Base-by-base conservation (phyloP, 83 land plant species). In the Picea engelmannii region DNA sequence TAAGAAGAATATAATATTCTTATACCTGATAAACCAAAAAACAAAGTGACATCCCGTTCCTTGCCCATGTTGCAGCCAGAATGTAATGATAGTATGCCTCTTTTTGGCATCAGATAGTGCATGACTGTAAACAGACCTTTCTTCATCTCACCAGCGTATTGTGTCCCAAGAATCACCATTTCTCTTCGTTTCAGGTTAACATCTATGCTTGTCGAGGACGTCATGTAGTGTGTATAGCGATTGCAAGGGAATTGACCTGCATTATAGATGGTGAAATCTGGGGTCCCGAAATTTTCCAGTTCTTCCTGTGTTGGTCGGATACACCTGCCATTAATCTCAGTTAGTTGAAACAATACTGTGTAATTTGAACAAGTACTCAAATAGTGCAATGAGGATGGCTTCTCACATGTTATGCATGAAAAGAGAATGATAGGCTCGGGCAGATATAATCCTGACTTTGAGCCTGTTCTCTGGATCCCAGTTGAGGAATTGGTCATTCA, bases 401-500 rank as follows among this genome's bases (percentile, higher is more conserved):
- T 82, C 92, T 90, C 88, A 93, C 96, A 93, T 93, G 90, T 93
- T 93, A 83, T 93, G 89, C 96, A 93, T 93, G 84, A 93, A 93
- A 68, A 93, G 81, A 12, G 96, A 90, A 81, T 93, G 96, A 75
- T 93, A 93, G 25, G 96, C 96, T 64, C 96, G 85, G 16, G 96
- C 96, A 66, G 94, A 92, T 23, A 93, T 88, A 69, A 93, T 93
- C 40, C 96, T 63, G 66, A 93, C 96, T 92, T 92, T 93, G 82
- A 93, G 82, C 58, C 86, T 63, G 76, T 93, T 47, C 84, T 92
- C 87, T 11, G 94, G 91, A 65, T 93, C 96, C 96, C 96, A 93
- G 79, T 93, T 93, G 84, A 93, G 83, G 81, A 92, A 93, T 73
- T 93, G 96, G 78, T 93, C 96, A 52, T 93, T 93, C 83, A 93